Evolutionary conservation across 352 stramenopile genomes (phyloP).

Genomic region (Halophytophthora batemanensis): DNA sequence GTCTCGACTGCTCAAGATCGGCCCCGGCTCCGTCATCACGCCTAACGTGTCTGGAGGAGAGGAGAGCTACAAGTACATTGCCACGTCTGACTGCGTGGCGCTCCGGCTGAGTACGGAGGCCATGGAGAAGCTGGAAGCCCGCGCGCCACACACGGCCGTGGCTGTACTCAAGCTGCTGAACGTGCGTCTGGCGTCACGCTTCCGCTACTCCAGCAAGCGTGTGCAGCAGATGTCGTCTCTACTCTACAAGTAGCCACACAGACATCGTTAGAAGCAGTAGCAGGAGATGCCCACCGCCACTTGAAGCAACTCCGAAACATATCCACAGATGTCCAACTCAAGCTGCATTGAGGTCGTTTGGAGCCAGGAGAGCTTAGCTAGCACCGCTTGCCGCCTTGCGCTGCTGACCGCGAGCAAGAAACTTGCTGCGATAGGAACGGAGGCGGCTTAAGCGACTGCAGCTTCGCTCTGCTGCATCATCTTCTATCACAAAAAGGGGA

Average conservation of each 20-base stretch:
- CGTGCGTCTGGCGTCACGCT: conserved; percentile 49
- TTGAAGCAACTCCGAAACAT: too few relatives aligned
- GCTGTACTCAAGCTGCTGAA: conserved; percentile 77
- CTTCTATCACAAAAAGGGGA: too few relatives aligned
- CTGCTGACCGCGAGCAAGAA: too few relatives aligned
- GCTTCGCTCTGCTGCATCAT: too few relatives aligned
- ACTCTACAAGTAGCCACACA: conserved; percentile 58
- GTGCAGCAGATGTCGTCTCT: conserved; percentile 75
- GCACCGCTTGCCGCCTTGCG: too few relatives aligned
- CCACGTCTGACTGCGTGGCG: conserved; percentile 61
- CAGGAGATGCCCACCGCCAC: too few relatives aligned
- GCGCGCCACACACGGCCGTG: conserved; percentile 63
- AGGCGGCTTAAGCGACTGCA: too few relatives aligned
- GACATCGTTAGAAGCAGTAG: too few relatives aligned
- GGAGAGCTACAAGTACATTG: conserved; percentile 59
- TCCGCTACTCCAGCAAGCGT: conserved; percentile 70
- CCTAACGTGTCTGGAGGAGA: conserved; percentile 39
- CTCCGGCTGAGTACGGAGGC: conserved; percentile 52
- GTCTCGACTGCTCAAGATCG: conserved; percentile 70
- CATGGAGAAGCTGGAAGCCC: conserved; percentile 54
- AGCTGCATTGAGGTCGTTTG: background rate
- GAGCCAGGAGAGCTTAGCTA: background rate
- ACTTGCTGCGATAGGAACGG: too few relatives aligned
- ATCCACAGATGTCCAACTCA: background rate
- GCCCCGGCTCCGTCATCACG: conserved; percentile 67